Evolutionary conservation across 2,329 filamentous ascomycete genomes (phyloP), one percentile per base, ranked within the genome.

Genomic region (Didymella exigua): DNA sequence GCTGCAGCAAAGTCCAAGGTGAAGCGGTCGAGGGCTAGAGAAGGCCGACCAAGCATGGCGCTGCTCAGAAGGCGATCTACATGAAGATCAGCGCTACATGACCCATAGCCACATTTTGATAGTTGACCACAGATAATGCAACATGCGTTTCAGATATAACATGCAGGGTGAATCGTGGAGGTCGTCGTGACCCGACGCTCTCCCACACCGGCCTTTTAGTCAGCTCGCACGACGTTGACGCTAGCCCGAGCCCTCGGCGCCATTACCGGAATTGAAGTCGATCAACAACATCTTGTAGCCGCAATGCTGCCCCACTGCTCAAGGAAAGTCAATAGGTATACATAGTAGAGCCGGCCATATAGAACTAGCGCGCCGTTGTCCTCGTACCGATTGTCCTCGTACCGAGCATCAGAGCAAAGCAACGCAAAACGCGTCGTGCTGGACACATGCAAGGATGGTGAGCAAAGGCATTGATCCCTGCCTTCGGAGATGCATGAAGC

Each of bases 21-120:
- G 45, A 70, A 58, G 62, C 63, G 65, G 51, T 51, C 49, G n/a
- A 34, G 49, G 31, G 51, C 57, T 18, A 63, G 40, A 31, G 1
- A 65, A 27, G 64, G 61, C 8, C 58, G 65, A 45, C 59, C 59
- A 33, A 60, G 52, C 40, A 63, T 46, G 56, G 47, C 55, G 26
- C 58, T 51, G 51, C 51, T 61, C 10, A 60, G 58, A 16, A 65
- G 64, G 46, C 48, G 59, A 21, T 36, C 40, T 23, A 49, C 24
- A 21, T 61, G 30, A 43, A 13, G 5, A 2, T 4, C 2, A 21
- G 36, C 14, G 16, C 29, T n/a, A 8, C 23, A 44, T 30, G 2
- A 6, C 4, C 4, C 26, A 30, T 9, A 16, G n/a, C 13, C 4
- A 36, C 4, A 1, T 24, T 24, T 16, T n/a, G 21, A 31, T 9